A percentile compares a stretch with the other conserved stretches of the same genome.
Evolutionary conservation across 495 filamentous ascomycete genomes (phyloP).

Genomic region (Penicillium canariense): DNA sequence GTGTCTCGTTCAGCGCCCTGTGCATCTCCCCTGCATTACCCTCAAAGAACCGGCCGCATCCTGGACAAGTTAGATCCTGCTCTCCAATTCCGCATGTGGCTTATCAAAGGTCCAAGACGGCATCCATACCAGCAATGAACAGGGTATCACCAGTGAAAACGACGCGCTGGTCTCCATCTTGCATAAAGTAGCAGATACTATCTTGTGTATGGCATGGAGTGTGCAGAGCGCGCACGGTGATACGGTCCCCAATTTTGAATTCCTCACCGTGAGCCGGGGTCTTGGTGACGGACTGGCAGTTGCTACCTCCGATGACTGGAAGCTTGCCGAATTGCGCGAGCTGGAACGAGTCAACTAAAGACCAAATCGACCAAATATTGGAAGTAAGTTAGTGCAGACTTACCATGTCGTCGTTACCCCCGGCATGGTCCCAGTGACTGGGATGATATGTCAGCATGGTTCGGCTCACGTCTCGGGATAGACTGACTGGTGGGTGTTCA

Average conservation of each 20-base stretch:
- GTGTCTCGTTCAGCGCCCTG: slow-evolving; percentile 80
- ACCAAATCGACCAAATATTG: background rate
- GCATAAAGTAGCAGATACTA: slow-evolving; percentile 88
- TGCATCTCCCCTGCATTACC: slow-evolving; percentile 90
- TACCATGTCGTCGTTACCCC: slow-evolving; percentile 82
- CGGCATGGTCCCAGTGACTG: slow-evolving; percentile 93
- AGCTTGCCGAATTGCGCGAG: slow-evolving; percentile 63
- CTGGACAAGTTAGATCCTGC: slow-evolving; percentile 37
- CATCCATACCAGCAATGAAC: slow-evolving; percentile 76
- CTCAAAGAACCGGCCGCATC: slow-evolving; percentile 97
- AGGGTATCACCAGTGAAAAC: slow-evolving; percentile 97
- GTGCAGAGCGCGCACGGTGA: slow-evolving; percentile 83
- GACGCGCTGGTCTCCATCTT: slow-evolving; percentile 75
- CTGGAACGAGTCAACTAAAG: slow-evolving; percentile 41
- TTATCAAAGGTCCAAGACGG: background rate
- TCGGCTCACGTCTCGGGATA: background rate
- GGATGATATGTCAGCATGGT: slow-evolving; percentile 1
- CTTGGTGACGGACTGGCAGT: slow-evolving; percentile 75
- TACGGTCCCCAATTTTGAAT: slow-evolving; percentile 79
- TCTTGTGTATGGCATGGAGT: slow-evolving; percentile 98
- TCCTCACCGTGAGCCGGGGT: slow-evolving; percentile 70
- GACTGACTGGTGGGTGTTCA: slow-evolving; percentile 94
- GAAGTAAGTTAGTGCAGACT: slow-evolving; percentile 12
- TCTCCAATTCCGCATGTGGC: background rate
- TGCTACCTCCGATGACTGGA: slow-evolving; percentile 80